phyloP scores from a whole-genome alignment of 306 rosid species.

The Crotalaria pallida region DNA sequence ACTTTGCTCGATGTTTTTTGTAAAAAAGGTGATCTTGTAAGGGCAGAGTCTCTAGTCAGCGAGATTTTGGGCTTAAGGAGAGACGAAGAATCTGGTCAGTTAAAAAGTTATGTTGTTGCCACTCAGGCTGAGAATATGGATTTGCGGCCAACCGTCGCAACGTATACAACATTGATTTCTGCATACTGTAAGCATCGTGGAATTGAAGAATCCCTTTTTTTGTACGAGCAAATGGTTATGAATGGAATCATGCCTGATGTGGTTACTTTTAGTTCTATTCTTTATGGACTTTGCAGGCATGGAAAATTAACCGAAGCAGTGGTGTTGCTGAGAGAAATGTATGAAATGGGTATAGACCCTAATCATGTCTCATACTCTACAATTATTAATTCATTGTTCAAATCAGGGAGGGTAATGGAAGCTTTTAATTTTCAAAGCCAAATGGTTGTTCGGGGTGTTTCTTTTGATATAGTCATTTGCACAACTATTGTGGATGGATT shows the following conservation, averaged over 20 bases:
- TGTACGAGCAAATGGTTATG: slow-evolving; percentile 70
- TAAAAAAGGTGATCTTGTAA: slow-evolving; percentile 43
- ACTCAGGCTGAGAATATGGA: slow-evolving; percentile 1
- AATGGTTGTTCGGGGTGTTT: slow-evolving; percentile 69
- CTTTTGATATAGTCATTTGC: slow-evolving; percentile 59
- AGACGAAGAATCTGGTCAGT: slow-evolving; percentile 19
- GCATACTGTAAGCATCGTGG: slow-evolving; percentile 47
- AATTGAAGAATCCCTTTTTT: slow-evolving; percentile 55
- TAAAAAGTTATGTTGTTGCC: slow-evolving; percentile 14
- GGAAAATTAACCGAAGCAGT: slow-evolving; percentile 66
- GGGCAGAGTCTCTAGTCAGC: slow-evolving; percentile 45
- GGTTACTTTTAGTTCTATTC: slow-evolving; percentile 57
- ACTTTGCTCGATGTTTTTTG: slow-evolving; percentile 60
- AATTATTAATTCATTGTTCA: slow-evolving; percentile 52
- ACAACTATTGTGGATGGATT: slow-evolving; percentile 76
- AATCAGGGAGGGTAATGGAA: slow-evolving; percentile 54
- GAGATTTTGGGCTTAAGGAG: slow-evolving; percentile 32
- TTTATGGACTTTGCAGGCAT: slow-evolving; percentile 71
- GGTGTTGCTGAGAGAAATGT: slow-evolving; percentile 66
- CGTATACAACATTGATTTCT: slow-evolving; percentile 55
- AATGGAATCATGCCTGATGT: slow-evolving; percentile 66
- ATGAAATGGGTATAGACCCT: slow-evolving; percentile 59
- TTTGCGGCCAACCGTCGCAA: slow-evolving; percentile 54
- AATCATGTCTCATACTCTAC: slow-evolving; percentile 71
- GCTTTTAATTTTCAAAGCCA: slow-evolving; percentile 62